phyloP scores from a whole-genome alignment of 2,329 filamentous ascomycete genomes.

The Paramyrothecium sp. region DNA sequence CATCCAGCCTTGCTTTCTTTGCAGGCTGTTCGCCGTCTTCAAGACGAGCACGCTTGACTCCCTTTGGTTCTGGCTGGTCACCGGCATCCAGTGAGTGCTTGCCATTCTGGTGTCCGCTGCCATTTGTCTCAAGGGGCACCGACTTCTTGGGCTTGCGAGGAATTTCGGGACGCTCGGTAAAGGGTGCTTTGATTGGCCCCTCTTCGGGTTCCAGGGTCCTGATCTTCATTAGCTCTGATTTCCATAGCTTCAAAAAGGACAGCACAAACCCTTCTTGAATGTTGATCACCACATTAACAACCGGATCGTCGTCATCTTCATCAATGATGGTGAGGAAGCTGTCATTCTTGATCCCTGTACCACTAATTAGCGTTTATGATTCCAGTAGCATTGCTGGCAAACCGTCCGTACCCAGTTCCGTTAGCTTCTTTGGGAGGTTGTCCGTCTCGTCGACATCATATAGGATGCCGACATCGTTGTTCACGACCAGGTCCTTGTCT shows the following conservation, averaged over 20 bases:
- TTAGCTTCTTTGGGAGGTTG: slow-evolving; percentile 77
- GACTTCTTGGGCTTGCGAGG: slow-evolving; percentile 51
- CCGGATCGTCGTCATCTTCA: slow-evolving; percentile 69
- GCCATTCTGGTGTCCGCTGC: slow-evolving; percentile 36
- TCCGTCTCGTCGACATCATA: slow-evolving; percentile 90
- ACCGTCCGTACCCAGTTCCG: slow-evolving; percentile 61
- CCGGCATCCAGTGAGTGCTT: slow-evolving; percentile 36
- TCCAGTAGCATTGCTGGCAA: not conserved
- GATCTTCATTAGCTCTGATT: slow-evolving; percentile 22
- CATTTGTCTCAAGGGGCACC: slow-evolving; percentile 35
- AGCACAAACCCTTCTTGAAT: slow-evolving; percentile 59
- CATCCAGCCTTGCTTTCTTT: slow-evolving; percentile 49
- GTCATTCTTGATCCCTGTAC: slow-evolving; percentile 63
- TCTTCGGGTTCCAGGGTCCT: slow-evolving; percentile 43
- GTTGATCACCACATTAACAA: slow-evolving; percentile 77
- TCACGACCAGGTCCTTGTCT: slow-evolving; percentile 75
- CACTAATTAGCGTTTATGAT: slow-evolving; percentile 11
- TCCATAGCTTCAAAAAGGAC: not conserved
- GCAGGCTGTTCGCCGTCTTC: slow-evolving; percentile 39
- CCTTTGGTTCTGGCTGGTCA: slow-evolving; percentile 23
- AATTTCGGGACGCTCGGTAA: slow-evolving; percentile 44
- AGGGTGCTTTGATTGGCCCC: slow-evolving; percentile 53
- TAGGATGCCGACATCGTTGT: slow-evolving; percentile 71
- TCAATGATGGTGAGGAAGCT: slow-evolving; percentile 84
- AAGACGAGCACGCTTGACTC: slow-evolving; percentile 44